Evolutionary conservation across 192 early-diverging fungal species (phyloP).

Genomic region (Gryganskiella cystojenkinii): DNA sequence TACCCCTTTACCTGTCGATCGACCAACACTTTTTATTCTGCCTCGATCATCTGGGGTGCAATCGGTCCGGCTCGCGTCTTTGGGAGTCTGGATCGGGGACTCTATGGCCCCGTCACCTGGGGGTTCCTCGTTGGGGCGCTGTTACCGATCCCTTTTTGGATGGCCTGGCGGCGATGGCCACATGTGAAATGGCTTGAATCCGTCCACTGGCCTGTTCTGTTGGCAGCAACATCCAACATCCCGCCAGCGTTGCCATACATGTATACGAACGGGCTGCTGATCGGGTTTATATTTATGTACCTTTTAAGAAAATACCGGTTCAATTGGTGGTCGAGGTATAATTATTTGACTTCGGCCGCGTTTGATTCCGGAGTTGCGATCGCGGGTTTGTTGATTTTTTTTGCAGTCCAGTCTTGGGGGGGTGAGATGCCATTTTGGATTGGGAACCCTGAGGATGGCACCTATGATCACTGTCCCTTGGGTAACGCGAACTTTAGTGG

Average conservation of each 20-base stretch:
- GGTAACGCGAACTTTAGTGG: neutral
- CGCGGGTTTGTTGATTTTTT: slow-evolving; percentile 49
- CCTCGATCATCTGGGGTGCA: slow-evolving; percentile 71
- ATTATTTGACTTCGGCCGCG: slow-evolving; percentile 69
- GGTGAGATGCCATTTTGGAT: slow-evolving; percentile 6
- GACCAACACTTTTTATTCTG: slow-evolving; percentile 22
- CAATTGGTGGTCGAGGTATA: slow-evolving; percentile 67
- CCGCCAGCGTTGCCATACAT: slow-evolving; percentile 54
- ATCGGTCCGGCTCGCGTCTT: slow-evolving; percentile 74
- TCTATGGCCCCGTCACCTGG: slow-evolving; percentile 37
- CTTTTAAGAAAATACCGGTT: slow-evolving; percentile 53
- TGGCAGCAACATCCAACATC: slow-evolving; percentile 55
- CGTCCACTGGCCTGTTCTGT: slow-evolving; percentile 62
- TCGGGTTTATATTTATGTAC: slow-evolving; percentile 62
- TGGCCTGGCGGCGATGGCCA: slow-evolving; percentile 57
- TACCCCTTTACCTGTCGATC: slow-evolving; percentile 55
- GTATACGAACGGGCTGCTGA: slow-evolving; percentile 21
- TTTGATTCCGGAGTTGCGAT: slow-evolving; percentile 66
- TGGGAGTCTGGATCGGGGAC: slow-evolving; percentile 16
- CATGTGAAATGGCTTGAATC: slow-evolving; percentile 38
- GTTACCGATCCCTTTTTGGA: slow-evolving; percentile 62
- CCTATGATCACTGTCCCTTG: slow-evolving; percentile 5
- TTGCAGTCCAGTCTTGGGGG: slow-evolving; percentile 15
- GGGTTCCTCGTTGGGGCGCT: slow-evolving; percentile 59
- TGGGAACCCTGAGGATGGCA: slow-evolving; percentile 6